Evolutionary conservation across 2,329 filamentous ascomycete species (phyloP).

Genomic region (Fusarium protoensiforme): DNA sequence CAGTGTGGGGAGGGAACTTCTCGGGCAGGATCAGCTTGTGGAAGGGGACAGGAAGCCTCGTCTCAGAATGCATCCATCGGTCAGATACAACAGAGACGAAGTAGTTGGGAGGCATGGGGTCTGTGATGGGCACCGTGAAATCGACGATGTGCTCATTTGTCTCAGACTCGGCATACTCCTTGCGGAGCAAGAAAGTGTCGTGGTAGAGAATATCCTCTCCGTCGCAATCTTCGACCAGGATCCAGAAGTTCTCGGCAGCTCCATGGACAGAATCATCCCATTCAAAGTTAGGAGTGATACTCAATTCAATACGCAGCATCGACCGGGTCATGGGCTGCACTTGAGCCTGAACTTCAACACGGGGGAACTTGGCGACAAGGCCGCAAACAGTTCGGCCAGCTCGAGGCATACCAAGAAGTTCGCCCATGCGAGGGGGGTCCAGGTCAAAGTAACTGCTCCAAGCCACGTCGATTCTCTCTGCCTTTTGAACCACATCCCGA

Average conservation of each 20-base stretch:
- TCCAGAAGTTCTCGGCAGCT: constrained; percentile 92
- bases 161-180: constrained; percentile 86
- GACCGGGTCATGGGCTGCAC: constrained; percentile 95
- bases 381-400: constrained; percentile 87
- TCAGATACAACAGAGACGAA: constrained; percentile 96
- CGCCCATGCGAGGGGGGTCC: constrained; percentile 95
- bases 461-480: constrained; percentile 92
- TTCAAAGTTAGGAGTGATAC: constrained; percentile 92
- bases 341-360: constrained; percentile 91
- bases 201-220: constrained; percentile 96
- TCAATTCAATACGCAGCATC: constrained; percentile 89
- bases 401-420: constrained; percentile 90
- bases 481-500: constrained; percentile 87
- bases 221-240: constrained; percentile 96
- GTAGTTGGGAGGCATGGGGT: constrained; percentile 98
- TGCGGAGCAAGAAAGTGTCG: constrained; percentile 91
- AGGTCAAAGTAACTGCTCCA: constrained; percentile 97
- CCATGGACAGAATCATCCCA: constrained; percentile 95
- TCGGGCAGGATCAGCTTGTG: constrained; percentile 94
- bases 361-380: constrained; percentile 91
- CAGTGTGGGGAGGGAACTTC: constrained; percentile 94
- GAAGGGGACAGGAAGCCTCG: constrained; percentile 91
- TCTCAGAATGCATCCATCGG: constrained; percentile 98
- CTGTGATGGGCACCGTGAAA: constrained; percentile 94
- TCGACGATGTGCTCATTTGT: constrained; percentile 95